Evolutionary conservation across 768 basidiomycete genomes (phyloP), one percentile per base, ranked within the genome.

Genomic region (Lactifluus pinguis): DNA sequence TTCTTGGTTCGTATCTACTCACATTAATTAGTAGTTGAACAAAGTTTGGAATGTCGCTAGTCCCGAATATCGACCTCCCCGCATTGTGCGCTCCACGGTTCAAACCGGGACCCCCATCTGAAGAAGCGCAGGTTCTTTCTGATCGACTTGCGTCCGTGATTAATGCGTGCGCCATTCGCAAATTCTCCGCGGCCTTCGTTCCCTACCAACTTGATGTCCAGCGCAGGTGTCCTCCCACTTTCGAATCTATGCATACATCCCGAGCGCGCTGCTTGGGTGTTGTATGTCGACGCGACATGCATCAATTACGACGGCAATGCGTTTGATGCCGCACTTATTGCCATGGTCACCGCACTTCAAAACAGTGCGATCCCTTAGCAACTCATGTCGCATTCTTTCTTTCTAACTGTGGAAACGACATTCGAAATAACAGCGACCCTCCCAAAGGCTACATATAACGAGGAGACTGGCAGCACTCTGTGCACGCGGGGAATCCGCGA

Each of bases 251-350:
- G 86, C 70, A 97, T 99, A 59, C 79, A 88, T 15, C 80, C 83
- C 0, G 85, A 84, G 3, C 90, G 87, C 69, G 80, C 92, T 0
- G 93, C 78, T 0, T 99, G 94, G 93, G 87, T 88, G 32, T 79
- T 98, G n/a, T 98, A 98, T 69, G 80, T 98, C 66, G 97, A 99
- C 66, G 84, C 90, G 32, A 90, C 87, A 0, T 98, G 95, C 70
- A 91, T 99, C 65, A 98, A 97, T 74, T 97, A 95, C 69, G 95
- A 98, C 70, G 97, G 97, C 6, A 98, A 98, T 69, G 88, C 80
- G 1, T 92, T 95, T 61, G 97, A 99, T 65, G 92, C 97, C 0
- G 80, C 91, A 0, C 77, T 98, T 10, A 70, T 98, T 21, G 92
- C 92, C 0, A 89, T 95, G 78, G 82, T 93, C 52, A 84, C 88